Evolutionary conservation across 495 filamentous ascomycete species (phyloP).

Genomic region (Usnea hakonensis): DNA sequence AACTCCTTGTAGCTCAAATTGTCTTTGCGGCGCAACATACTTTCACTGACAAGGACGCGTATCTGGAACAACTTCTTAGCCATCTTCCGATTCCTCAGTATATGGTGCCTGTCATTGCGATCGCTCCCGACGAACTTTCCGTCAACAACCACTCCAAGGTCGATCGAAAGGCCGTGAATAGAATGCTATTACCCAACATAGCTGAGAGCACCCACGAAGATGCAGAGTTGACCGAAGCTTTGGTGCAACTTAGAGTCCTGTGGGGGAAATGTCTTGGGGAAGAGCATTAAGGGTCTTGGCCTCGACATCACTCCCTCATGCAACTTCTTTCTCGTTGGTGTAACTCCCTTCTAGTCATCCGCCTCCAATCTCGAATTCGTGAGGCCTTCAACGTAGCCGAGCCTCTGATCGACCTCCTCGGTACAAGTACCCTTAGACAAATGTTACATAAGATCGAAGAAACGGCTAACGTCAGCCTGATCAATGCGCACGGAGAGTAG

Average conservation of each 20-base stretch:
- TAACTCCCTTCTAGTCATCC: slow-evolving; percentile 22
- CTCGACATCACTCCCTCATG: slow-evolving; percentile 20
- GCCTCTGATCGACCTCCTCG: slow-evolving; percentile 28
- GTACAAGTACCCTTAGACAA: slow-evolving; percentile 28
- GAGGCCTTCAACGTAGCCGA: slow-evolving; percentile 11
- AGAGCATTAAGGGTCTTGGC: neutral
- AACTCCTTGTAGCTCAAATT: slow-evolving; percentile 34
- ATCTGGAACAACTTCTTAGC: slow-evolving; percentile 22
- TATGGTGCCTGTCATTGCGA: slow-evolving; percentile 37
- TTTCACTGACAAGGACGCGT: slow-evolving; percentile 12
- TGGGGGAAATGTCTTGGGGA: slow-evolving; percentile 26
- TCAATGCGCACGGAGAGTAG: too few relatives aligned
- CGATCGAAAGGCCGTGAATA: slow-evolving; percentile 30
- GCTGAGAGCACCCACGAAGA: neutral
- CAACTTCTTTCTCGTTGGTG: slow-evolving; percentile 23
- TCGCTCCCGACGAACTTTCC: slow-evolving; percentile 37
- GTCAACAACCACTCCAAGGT: slow-evolving; percentile 36
- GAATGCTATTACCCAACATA: slow-evolving; percentile 20
- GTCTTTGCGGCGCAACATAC: neutral
- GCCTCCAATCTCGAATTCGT: slow-evolving; percentile 21
- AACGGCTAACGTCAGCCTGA: slow-evolving; percentile 9
- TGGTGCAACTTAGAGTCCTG: slow-evolving; percentile 22
- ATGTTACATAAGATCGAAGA: slow-evolving; percentile 29
- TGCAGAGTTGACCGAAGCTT: slow-evolving; percentile 3
- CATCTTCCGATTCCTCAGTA: slow-evolving; percentile 37